phyloP scores from a whole-genome alignment of 2,329 filamentous ascomycete genomes.

The Aspergillus flavus region DNA sequence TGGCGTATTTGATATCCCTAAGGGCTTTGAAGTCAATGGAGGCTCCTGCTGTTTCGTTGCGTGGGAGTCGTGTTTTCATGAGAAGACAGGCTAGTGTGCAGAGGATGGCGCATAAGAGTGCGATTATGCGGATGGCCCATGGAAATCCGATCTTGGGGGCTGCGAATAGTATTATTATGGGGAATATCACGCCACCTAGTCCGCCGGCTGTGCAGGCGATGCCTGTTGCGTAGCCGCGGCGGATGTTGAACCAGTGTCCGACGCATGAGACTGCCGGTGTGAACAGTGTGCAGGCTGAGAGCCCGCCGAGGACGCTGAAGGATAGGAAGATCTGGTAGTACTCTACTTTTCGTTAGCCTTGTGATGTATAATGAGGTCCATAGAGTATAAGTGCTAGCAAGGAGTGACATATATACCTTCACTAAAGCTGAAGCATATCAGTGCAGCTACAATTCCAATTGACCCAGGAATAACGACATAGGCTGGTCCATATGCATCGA shows the following conservation, averaged over 20 bases:
- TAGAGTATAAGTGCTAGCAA: not conserved
- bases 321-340: slow-evolving; percentile 43
- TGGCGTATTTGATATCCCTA: slow-evolving; percentile 25
- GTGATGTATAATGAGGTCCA: not conserved
- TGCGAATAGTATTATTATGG: slow-evolving; percentile 34
- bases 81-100: slow-evolving; percentile 24
- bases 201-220: slow-evolving; percentile 39
- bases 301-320: slow-evolving; percentile 37
- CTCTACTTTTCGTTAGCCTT: slow-evolving; percentile 25
- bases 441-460: slow-evolving; percentile 19
- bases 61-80: slow-evolving; percentile 28
- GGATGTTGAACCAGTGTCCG: slow-evolving; percentile 38
- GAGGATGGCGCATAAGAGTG: slow-evolving; percentile 23
- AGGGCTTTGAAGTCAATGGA: slow-evolving; percentile 28
- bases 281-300: slow-evolving; percentile 35
- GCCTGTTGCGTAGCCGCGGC: slow-evolving; percentile 37
- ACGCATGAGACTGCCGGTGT: slow-evolving; percentile 34
- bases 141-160: slow-evolving; percentile 34
- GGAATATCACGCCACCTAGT: slow-evolving; percentile 39
- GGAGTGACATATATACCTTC: not conserved
- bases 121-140: slow-evolving; percentile 37
- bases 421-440: slow-evolving; percentile 11
- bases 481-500: slow-evolving; percentile 19
- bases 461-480: slow-evolving; percentile 21
- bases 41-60: slow-evolving; percentile 18